Evolutionary conservation across 257 asterid genomes (phyloP).

Genomic region (Salvia hispanica): DNA sequence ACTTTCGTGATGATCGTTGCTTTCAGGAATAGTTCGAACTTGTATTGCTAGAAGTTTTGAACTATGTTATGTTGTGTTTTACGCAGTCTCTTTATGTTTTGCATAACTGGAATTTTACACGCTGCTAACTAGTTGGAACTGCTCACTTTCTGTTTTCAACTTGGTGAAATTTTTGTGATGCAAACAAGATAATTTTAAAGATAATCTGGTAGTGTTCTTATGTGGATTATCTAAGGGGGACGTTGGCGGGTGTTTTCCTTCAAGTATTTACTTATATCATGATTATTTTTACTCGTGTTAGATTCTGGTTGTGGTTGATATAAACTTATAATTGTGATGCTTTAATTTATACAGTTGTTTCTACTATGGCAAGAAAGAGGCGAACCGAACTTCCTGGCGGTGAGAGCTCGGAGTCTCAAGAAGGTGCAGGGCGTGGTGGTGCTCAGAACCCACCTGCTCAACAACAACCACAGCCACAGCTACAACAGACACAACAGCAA

Average conservation of each 20-base stretch:
- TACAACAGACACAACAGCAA: constrained; percentile 41
- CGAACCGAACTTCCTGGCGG: constrained; percentile 68
- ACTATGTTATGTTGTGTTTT: not conserved
- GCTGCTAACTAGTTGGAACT: too few species aligned
- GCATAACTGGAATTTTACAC: not conserved
- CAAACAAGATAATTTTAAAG: not conserved
- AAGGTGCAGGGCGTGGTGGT: constrained; percentile 56
- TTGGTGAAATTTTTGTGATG: too few species aligned
- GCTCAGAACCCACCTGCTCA: constrained; percentile 56
- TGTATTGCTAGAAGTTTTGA: not conserved
- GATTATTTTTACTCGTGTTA: not conserved
- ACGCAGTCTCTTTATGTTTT: not conserved
- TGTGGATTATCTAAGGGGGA: constrained; percentile 11
- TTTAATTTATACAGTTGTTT: constrained; percentile 26
- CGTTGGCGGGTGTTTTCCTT: not conserved
- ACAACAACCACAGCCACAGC: constrained; percentile 42
- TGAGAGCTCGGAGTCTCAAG: constrained; percentile 62
- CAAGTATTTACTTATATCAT: not conserved
- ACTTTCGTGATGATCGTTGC: not conserved
- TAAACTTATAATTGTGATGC: constrained; percentile 22
- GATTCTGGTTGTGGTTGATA: constrained; percentile 7
- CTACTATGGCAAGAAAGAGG: constrained; percentile 76
- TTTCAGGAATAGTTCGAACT: not conserved
- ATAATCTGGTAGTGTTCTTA: not conserved
- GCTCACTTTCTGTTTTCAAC: too few species aligned